phyloP scores from a whole-genome alignment of 208 protist species.

The Blechomonas ayalai region DNA sequence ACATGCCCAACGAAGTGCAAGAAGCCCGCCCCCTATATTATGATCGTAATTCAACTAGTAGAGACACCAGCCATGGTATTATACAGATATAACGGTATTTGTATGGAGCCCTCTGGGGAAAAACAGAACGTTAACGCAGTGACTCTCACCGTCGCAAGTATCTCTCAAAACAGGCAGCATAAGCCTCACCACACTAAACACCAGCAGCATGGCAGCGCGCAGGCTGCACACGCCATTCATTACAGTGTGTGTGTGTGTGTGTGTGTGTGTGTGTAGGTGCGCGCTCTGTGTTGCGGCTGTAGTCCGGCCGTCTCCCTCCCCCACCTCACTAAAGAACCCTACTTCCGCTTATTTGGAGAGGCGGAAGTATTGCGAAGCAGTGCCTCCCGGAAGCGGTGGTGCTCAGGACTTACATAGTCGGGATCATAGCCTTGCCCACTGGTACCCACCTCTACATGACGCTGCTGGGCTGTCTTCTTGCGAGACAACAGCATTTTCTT shows the following conservation, averaged over 20 bases:
- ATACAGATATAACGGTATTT: no score
- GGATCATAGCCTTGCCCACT: conserved; percentile 54
- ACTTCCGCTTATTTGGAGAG: conserved; percentile 20
- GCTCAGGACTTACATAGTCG: conserved; percentile 77
- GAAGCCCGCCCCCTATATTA: no score
- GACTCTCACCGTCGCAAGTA: no score
- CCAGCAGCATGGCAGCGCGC: neutral
- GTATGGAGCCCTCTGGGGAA: no score
- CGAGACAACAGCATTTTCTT: neutral
- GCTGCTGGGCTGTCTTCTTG: conserved; percentile 3
- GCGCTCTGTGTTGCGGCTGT: no score
- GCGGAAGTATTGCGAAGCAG: conserved; percentile 38
- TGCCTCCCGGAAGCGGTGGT: conserved; percentile 63
- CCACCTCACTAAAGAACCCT: neutral
- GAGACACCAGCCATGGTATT: no score
- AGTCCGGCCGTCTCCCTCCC: no score
- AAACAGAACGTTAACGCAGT: no score
- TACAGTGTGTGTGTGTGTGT: conserved; percentile 1
- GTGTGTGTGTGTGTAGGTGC: neutral
- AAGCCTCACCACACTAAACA: neutral
- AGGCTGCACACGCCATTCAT: no score
- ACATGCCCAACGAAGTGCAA: no score
- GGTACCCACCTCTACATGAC: conserved; percentile 13
- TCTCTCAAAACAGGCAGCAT: conserved; percentile 1
- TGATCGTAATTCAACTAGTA: no score